Evolutionary conservation across 805 yeast species (phyloP).

Genomic region (Ogataea methylovora): DNA sequence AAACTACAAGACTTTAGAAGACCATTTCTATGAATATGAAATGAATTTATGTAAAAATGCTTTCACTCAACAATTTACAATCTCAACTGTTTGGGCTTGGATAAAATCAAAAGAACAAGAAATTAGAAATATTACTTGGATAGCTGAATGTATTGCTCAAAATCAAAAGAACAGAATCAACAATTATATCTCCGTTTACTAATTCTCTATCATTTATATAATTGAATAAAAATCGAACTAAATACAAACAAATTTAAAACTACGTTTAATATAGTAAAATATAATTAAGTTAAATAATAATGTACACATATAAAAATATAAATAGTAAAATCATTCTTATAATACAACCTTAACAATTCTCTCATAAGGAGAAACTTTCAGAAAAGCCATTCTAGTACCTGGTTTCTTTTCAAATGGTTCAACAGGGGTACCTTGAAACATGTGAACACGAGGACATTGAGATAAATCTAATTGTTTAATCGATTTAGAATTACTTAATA

Average conservation of each 20-base stretch:
- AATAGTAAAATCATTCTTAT: conserved; percentile 15
- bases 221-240: not conserved
- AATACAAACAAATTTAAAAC: not conserved
- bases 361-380: conserved; percentile 39
- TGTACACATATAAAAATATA: not conserved
- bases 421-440: conserved; percentile 55
- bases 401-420: conserved; percentile 43
- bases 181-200: conserved; percentile 84
- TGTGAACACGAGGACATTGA: conserved; percentile 65
- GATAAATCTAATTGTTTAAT: conserved; percentile 51
- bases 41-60: conserved; percentile 90
- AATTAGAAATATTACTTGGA: conserved; percentile 97
- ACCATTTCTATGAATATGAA: conserved; percentile 86
- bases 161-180: conserved; percentile 92
- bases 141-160: conserved; percentile 98
- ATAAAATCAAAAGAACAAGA: conserved; percentile 94
- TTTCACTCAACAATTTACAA: conserved; percentile 92
- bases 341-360: conserved; percentile 52
- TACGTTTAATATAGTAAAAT: not conserved
- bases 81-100: conserved; percentile 94
- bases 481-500: conserved; percentile 48
- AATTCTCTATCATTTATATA: conserved; percentile 6
- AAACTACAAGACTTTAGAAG: conserved; percentile 67
- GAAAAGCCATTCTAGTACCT: conserved; percentile 49
- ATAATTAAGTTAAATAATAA: conserved; percentile 1